Evolutionary conservation across 2,329 filamentous ascomycete genomes (phyloP).

Genomic region (Biscogniauxia mediterranea): DNA sequence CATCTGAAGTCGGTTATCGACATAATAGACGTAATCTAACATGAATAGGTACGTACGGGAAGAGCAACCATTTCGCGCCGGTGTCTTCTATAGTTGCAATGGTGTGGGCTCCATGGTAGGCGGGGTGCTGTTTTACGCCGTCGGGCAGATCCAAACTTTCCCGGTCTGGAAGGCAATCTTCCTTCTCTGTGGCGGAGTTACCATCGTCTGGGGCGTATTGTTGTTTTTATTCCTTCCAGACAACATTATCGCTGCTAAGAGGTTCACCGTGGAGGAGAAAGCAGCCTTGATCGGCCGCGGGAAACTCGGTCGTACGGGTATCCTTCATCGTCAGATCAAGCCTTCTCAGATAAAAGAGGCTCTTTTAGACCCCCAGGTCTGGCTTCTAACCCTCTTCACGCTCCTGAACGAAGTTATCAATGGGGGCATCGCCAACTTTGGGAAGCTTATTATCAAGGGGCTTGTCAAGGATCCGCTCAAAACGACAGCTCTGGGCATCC

Average conservation of each 20-base stretch:
- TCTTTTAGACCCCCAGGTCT: slow-evolving; percentile 42
- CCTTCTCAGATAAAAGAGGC: slow-evolving; percentile 48
- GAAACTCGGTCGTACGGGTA: slow-evolving; percentile 39
- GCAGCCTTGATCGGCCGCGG: slow-evolving; percentile 40
- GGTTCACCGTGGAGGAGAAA: slow-evolving; percentile 43
- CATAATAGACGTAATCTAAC: background rate
- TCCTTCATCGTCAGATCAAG: slow-evolving; percentile 48
- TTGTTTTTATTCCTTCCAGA: slow-evolving; percentile 43
- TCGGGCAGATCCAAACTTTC: slow-evolving; percentile 41
- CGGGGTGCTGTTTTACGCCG: slow-evolving; percentile 36
- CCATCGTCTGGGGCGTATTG: slow-evolving; percentile 40
- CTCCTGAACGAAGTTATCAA: slow-evolving; percentile 54
- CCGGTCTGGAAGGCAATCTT: slow-evolving; percentile 45
- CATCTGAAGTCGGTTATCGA: background rate
- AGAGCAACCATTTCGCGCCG: slow-evolving; percentile 47
- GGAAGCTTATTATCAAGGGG: slow-evolving; percentile 54
- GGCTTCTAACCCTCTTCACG: slow-evolving; percentile 43
- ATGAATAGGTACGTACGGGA: slow-evolving; percentile 39
- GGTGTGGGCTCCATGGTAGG: slow-evolving; percentile 38
- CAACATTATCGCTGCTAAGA: slow-evolving; percentile 40
- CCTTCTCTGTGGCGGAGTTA: slow-evolving; percentile 43
- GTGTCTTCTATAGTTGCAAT: slow-evolving; percentile 42
- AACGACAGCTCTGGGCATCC: slow-evolving; percentile 54
- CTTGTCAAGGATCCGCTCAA: slow-evolving; percentile 41
- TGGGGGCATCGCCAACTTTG: slow-evolving; percentile 53